phyloP scores from a whole-genome alignment of 257 asterid genomes.

The Ilex aquifolium region DNA sequence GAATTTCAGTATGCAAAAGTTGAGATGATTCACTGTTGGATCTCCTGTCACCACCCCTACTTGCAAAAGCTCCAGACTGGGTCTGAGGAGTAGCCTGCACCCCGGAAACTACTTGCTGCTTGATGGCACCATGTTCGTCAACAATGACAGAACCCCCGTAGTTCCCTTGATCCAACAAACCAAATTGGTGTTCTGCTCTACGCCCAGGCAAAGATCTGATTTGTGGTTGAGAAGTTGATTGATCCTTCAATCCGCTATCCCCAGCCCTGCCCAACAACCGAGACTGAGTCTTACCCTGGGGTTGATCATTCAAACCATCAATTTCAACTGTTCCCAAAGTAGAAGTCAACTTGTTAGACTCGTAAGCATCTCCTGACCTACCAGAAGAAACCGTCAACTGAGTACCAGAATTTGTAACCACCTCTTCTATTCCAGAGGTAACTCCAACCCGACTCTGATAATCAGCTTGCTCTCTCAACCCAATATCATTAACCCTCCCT shows the following conservation, averaged over 20 bases:
- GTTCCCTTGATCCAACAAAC: conserved; percentile 30
- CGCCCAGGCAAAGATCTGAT: conserved; percentile 20
- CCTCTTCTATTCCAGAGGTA: conserved; percentile 16
- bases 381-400: conserved; percentile 22
- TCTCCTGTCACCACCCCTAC: no score
- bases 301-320: conserved; percentile 41
- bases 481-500: conserved; percentile 23
- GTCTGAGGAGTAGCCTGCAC: conserved; percentile 25
- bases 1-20: conserved; percentile 2
- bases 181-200: conserved; percentile 22
- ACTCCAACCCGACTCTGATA: background rate
- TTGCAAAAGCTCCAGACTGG: conserved; percentile 17
- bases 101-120: conserved; percentile 21
- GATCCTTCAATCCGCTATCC: conserved; percentile 20
- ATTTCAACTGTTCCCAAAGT: conserved; percentile 22
- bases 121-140: conserved; percentile 22
- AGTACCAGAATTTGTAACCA: background rate
- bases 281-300: conserved; percentile 34
- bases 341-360: conserved; percentile 27
- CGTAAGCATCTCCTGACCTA: conserved; percentile 29
- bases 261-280: conserved; percentile 30
- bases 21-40: no score
- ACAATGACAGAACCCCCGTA: conserved; percentile 24
- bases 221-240: conserved; percentile 31
- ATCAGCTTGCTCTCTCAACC: conserved; percentile 23